phyloP scores from a whole-genome alignment of 257 asterid species.

The Solanum medicagineum region DNA sequence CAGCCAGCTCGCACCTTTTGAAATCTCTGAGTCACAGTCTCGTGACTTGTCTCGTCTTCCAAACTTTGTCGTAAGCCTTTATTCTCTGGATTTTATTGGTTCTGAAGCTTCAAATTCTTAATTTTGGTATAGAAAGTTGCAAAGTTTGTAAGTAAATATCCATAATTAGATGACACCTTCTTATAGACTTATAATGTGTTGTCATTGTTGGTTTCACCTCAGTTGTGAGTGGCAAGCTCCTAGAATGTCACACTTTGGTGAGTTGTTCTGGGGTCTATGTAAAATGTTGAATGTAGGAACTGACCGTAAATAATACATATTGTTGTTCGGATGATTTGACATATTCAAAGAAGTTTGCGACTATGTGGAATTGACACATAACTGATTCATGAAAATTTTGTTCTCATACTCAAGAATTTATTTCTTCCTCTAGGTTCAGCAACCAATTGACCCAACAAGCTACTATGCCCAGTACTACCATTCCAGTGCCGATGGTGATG shows the following conservation, averaged over 20 bases:
- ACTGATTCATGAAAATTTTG: neutral
- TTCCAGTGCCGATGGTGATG: constrained; percentile 52
- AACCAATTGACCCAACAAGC: constrained; percentile 63
- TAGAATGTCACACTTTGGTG: neutral
- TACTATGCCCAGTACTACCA: constrained; percentile 70
- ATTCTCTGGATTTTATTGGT: neutral
- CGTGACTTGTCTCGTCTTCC: constrained; percentile 61
- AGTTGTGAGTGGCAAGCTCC: neutral
- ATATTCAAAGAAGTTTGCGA: neutral
- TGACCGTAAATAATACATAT: neutral
- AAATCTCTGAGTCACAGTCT: constrained; percentile 49
- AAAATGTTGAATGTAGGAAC: neutral
- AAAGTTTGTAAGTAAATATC: neutral
- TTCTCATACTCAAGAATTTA: neutral
- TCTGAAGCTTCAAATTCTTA: neutral
- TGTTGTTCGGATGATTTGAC: neutral
- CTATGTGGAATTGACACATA: neutral
- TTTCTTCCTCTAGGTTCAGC: constrained; percentile 46
- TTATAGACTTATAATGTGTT: neutral
- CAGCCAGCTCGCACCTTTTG: constrained; percentile 42
- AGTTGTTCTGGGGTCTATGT: neutral
- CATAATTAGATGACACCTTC: neutral
- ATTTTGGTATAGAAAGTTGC: neutral
- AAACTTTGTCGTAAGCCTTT: constrained; percentile 50
- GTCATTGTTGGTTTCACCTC: neutral